Evolutionary conservation across 208 protist genomes (phyloP).

Genomic region (Acanthamoeba royreba): DNA sequence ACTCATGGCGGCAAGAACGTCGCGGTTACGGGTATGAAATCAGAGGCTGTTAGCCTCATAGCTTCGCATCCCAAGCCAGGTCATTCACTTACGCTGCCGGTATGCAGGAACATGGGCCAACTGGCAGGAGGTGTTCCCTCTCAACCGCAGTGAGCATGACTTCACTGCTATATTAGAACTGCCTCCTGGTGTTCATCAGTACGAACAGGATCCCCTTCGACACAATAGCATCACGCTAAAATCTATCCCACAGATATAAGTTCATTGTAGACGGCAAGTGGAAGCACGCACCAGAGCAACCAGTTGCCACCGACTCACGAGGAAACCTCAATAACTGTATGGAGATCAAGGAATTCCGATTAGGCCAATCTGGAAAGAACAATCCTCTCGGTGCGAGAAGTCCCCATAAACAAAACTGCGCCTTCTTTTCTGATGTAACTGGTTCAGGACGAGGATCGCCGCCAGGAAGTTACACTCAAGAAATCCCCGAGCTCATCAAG

Average conservation of each 20-base stretch:
- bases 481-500: slow-evolving; percentile 54
- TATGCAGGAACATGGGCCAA: not conserved
- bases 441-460: slow-evolving; percentile 39
- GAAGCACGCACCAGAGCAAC: slow-evolving; percentile 62
- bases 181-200: slow-evolving; percentile 71
- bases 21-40: not conserved
- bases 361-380: not conserved
- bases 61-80: not conserved
- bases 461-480: slow-evolving; percentile 56
- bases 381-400: not conserved
- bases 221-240: not conserved
- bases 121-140: slow-evolving; percentile 52
- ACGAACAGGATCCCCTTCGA: not conserved
- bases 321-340: slow-evolving; percentile 66
- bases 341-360: slow-evolving; percentile 55
- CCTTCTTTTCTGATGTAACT: not conserved
- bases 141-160: slow-evolving; percentile 67
- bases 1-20: slow-evolving; percentile 21
- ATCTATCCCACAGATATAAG: slow-evolving; percentile 56
- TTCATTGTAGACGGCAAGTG: slow-evolving; percentile 79
- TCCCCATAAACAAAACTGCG: not conserved
- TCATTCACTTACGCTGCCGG: not conserved
- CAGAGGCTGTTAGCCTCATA: not conserved
- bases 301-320: slow-evolving; percentile 50
- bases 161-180: slow-evolving; percentile 76